Conservation (phyloP, 2,329 filamentous ascomycete genomes). For the Aspergillus persii region DNA sequence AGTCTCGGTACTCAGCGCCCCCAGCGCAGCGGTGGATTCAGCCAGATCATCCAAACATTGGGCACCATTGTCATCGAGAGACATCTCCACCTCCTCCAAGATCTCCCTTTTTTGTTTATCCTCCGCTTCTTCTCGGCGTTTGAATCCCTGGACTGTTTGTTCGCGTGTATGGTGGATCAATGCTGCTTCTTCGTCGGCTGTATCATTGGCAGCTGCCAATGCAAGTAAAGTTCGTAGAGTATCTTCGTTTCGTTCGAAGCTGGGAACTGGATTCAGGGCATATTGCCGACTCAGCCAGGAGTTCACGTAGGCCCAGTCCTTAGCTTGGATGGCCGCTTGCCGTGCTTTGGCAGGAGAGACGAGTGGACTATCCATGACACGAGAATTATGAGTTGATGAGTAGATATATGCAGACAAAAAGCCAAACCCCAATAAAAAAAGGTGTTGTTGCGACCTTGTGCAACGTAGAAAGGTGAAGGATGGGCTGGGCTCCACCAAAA, state of each 20-base stretch:
- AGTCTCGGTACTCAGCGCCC: slow-evolving; percentile 49
- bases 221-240: slow-evolving; percentile 74
- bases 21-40: slow-evolving; percentile 50
- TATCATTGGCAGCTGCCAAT: slow-evolving; percentile 72
- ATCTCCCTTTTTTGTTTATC: slow-evolving; percentile 42
- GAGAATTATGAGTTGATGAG: neutral
- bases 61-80: slow-evolving; percentile 53
- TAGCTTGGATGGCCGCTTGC: slow-evolving; percentile 75
- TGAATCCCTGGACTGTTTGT: slow-evolving; percentile 34
- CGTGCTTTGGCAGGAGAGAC: slow-evolving; percentile 65
- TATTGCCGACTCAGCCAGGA: slow-evolving; percentile 75
- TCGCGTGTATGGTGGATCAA: slow-evolving; percentile 37
- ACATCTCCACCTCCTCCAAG: slow-evolving; percentile 54
- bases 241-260: slow-evolving; percentile 83
- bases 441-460: neutral
- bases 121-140: slow-evolving; percentile 27
- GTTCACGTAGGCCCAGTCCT: slow-evolving; percentile 89
- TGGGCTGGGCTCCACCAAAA: neutral
- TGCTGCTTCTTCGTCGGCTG: slow-evolving; percentile 50
- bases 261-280: slow-evolving; percentile 60
- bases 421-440: neutral
- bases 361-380: slow-evolving; percentile 41
- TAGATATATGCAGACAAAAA: neutral
- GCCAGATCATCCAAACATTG: slow-evolving; percentile 60
- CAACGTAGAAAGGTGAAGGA: neutral